Evolutionary conservation across 1,284 basidiomycete genomes (phyloP), one percentile per base, ranked within the genome.

Genomic region (Cutaneotrichosporon cyanovorans): DNA sequence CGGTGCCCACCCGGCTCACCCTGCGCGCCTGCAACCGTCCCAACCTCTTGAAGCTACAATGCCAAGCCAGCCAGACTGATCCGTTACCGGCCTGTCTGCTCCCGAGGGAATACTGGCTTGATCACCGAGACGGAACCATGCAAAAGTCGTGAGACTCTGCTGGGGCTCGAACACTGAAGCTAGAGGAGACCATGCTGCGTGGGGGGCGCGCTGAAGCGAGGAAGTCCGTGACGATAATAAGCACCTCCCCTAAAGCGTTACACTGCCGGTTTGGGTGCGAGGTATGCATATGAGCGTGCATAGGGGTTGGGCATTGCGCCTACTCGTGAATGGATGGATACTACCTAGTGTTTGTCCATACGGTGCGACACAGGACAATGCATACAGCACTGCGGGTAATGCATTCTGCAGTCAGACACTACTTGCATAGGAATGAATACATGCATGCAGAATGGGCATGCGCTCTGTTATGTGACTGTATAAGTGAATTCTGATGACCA

Each of bases 91-190:
- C 66, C 65, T 69, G 55, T 58, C 64, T 36, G 48, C 35, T 37
- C 48, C 31, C 45, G 42, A 23, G 47, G 45, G 10, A 11, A 38
- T 37, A 64, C 63, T 62, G 56, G 57, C 55, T 51, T 67, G 63
- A 66, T 69, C 51, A 67, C 66, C 66, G 61, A 66, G 59, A 46
- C 46, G 47, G 40, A 55, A 57, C 60, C 59, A 56, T n/a, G 41
- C 36, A 56, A 53, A 57, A 51, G 50, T 53, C 60, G 42, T 69
- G 65, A 69, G 62, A 56, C 46, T 50, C 32, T 54, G 63, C 42
- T 66, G 66, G 64, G 61, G 58, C 60, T 66, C 65, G 66, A 69
- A 67, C 66, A 66, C 63, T 61, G 53, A 55, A 53, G 60, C 63
- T 67, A 67, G 63, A 62, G 63, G 66, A 65, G 61, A 65, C 60